Percentiles rank a stretch among this genome's conserved stretches.
Conservation (phyloP, 2,329 filamentous ascomycete species). For the Hymenoscyphus scutula region DNA sequence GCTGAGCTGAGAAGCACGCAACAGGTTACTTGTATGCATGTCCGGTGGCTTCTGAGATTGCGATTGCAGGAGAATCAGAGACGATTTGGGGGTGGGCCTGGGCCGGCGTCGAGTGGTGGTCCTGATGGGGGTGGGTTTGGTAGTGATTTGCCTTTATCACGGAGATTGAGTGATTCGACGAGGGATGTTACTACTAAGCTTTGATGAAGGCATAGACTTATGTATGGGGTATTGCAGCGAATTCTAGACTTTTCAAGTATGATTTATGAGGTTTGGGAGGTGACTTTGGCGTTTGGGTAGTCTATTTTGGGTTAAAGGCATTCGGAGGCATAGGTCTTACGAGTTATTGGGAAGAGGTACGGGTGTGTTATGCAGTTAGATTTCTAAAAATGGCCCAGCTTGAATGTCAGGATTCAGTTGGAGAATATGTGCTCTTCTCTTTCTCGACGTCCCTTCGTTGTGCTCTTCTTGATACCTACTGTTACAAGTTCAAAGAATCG, state of each 20-base stretch:
- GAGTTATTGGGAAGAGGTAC: neutral
- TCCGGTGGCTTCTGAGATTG: constrained; percentile 38
- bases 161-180: constrained; percentile 27
- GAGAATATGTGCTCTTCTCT: no score
- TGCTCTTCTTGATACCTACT: no score
- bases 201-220: constrained; percentile 17
- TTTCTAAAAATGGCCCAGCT: no score
- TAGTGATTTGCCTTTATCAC: constrained; percentile 12
- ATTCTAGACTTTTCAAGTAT: neutral
- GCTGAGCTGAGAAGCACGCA: constrained; percentile 44
- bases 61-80: constrained; percentile 34
- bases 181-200: constrained; percentile 30
- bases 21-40: constrained; percentile 37
- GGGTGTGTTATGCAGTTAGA: neutral
- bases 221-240: no score
- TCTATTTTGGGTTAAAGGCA: neutral
- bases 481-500: no score
- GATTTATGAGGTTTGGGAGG: neutral
- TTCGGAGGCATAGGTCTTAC: neutral
- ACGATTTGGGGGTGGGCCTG: constrained; percentile 20
- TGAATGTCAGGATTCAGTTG: no score
- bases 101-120: constrained; percentile 16
- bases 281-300: neutral
- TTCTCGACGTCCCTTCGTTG: no score
- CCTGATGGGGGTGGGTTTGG: constrained; percentile 23